phyloP scores from a whole-genome alignment of 2,329 filamentous ascomycete species.

The Exophiala mesophila region DNA sequence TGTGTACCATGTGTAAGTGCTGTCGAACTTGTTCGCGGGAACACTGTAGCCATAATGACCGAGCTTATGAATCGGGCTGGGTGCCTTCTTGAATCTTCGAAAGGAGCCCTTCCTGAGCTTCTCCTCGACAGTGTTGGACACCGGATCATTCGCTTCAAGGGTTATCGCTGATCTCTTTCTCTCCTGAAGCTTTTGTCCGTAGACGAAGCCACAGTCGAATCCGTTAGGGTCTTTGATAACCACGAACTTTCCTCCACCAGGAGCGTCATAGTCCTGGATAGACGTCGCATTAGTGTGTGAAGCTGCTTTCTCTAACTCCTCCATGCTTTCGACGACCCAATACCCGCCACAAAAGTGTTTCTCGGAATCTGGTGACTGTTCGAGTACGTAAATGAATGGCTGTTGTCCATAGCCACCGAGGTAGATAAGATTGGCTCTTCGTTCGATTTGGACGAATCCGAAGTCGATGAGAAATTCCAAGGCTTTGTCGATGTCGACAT shows the following conservation, averaged over 20 bases:
- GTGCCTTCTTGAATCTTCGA: constrained; percentile 40
- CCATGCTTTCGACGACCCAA: constrained; percentile 1
- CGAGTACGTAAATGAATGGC: constrained; percentile 51
- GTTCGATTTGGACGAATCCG: constrained; percentile 27
- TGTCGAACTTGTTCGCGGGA: constrained; percentile 28
- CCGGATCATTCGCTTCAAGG: constrained; percentile 18
- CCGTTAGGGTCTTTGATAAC: constrained; percentile 18
- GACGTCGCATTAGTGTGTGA: background rate
- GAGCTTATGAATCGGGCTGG: constrained; percentile 45
- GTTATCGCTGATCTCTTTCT: background rate
- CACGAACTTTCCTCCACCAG: constrained; percentile 16
- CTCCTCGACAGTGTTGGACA: constrained; percentile 31
- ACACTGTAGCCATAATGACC: constrained; percentile 43
- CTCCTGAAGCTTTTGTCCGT: constrained; percentile 6
- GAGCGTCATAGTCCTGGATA: constrained; percentile 4
- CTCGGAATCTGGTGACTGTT: constrained; percentile 3
- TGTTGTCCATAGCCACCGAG: constrained; percentile 58
- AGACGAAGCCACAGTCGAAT: constrained; percentile 10
- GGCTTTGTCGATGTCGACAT: constrained; percentile 27
- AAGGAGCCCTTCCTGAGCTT: constrained; percentile 35
- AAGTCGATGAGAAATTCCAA: constrained; percentile 30
- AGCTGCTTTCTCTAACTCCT: constrained; percentile 5
- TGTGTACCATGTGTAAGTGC: constrained; percentile 39
- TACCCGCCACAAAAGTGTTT: constrained; percentile 5
- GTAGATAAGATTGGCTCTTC: constrained; percentile 45